phyloP scores from a whole-genome alignment of 108 stramenopile genomes.

The Stephanodiscus minutulus region DNA sequence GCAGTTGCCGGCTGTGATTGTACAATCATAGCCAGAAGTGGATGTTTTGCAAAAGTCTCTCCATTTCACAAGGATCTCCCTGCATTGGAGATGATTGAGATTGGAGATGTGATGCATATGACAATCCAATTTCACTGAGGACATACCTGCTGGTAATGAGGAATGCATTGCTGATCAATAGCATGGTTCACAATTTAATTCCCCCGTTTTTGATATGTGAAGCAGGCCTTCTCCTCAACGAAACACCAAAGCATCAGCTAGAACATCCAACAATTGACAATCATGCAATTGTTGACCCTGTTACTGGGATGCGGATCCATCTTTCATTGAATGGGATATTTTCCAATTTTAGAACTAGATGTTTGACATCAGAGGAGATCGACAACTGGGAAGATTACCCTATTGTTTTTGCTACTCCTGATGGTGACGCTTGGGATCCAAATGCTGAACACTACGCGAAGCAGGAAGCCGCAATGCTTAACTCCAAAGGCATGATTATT shows the following conservation, averaged over 20 bases:
- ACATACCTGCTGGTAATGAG: slow-evolving; percentile 9
- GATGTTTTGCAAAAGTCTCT: slow-evolving; percentile 17
- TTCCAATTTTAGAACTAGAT: neutral
- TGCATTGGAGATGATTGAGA: slow-evolving; percentile 3
- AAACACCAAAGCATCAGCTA: slow-evolving; percentile 12
- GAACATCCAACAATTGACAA: neutral
- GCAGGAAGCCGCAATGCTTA: slow-evolving; percentile 33
- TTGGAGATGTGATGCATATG: slow-evolving; percentile 5
- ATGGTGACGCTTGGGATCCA: slow-evolving; percentile 21
- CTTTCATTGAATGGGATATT: neutral
- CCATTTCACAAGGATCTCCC: slow-evolving; percentile 7
- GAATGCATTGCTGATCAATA: slow-evolving; percentile 34
- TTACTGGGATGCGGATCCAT: neutral
- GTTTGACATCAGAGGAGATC: neutral
- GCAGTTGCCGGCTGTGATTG: slow-evolving; percentile 9
- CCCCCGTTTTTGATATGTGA: slow-evolving; percentile 18
- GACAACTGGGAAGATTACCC: neutral
- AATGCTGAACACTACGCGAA: slow-evolving; percentile 9
- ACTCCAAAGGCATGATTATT: slow-evolving; percentile 23
- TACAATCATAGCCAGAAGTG: slow-evolving; percentile 11
- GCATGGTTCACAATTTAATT: slow-evolving; percentile 38
- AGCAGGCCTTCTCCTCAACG: slow-evolving; percentile 7
- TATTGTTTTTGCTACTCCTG: slow-evolving; percentile 20
- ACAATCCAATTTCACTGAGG: neutral
- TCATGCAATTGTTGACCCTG: slow-evolving; percentile 1